Evolutionary conservation across 768 basidiomycete genomes (phyloP).

Genomic region (Tephrocybe sp.): DNA sequence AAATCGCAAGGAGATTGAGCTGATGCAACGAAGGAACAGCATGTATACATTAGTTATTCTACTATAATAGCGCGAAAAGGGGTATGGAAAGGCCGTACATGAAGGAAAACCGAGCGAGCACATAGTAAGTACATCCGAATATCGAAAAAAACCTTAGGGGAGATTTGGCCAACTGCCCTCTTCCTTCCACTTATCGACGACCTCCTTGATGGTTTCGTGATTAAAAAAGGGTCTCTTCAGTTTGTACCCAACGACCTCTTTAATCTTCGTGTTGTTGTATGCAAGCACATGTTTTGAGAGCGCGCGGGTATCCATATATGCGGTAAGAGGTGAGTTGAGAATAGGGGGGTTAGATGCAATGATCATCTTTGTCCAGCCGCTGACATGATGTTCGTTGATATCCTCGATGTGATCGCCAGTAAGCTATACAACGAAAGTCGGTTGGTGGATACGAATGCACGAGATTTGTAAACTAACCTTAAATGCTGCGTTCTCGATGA

Average conservation of each 20-base stretch:
- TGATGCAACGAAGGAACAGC: too few species aligned
- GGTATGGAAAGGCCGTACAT: constrained; percentile 10
- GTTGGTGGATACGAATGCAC: background rate
- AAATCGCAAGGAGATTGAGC: too few species aligned
- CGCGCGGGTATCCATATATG: constrained; percentile 77
- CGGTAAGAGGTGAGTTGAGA: constrained; percentile 67
- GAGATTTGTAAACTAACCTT: constrained; percentile 45
- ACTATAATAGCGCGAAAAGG: background rate
- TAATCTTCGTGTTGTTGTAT: constrained; percentile 72
- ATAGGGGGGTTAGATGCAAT: constrained; percentile 68
- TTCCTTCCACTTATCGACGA: constrained; percentile 79
- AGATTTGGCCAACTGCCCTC: constrained; percentile 63
- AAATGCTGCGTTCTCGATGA: constrained; percentile 64
- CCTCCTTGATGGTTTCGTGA: constrained; percentile 61
- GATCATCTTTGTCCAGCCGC: constrained; percentile 83
- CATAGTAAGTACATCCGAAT: constrained; percentile 6
- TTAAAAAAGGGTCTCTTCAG: constrained; percentile 63
- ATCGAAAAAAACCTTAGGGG: constrained; percentile 17
- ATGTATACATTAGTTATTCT: constrained; percentile 5
- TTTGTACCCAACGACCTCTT: constrained; percentile 68
- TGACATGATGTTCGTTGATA: constrained; percentile 83
- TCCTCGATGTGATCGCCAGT: constrained; percentile 76
- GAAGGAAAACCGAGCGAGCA: constrained; percentile 11
- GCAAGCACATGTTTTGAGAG: constrained; percentile 70
- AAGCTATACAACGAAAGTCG: constrained; percentile 39